These are phyloP conservation scores for Poa annua DNA, from an alignment of 176 grass and related monocot genomes.

Conservation along the genomic window DNA sequence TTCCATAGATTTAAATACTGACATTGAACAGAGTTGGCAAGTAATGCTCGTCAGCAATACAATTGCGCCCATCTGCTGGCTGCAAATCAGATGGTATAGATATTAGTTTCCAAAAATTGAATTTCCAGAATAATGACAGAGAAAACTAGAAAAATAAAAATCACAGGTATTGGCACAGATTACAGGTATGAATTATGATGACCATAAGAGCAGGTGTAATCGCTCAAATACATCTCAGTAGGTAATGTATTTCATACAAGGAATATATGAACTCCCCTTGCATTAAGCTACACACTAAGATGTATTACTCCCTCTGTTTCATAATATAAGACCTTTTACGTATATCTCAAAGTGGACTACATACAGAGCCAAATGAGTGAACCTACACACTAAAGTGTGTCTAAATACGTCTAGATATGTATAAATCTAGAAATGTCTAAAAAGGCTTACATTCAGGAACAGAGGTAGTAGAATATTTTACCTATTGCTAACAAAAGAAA, in stretches of 20 bases:
- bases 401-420: too few relatives aligned
- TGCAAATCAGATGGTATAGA: slow-evolving; percentile 49
- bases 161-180: neutral
- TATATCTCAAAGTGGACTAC: too few relatives aligned
- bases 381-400: too few relatives aligned
- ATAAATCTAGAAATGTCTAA: too few relatives aligned
- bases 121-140: slow-evolving; percentile 1
- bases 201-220: neutral
- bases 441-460: too few relatives aligned
- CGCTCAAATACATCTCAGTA: slow-evolving; percentile 2
- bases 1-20: slow-evolving; percentile 49
- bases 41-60: slow-evolving; percentile 99
- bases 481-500: neutral
- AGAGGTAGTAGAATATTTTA: neutral
- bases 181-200: slow-evolving; percentile 15
- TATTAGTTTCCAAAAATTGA: slow-evolving; percentile 7
- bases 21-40: slow-evolving; percentile 93
- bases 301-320: neutral
- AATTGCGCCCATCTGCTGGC: slow-evolving; percentile 89
- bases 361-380: too few relatives aligned
- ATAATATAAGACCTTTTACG: neutral
- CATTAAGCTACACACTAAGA: neutral
- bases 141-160: slow-evolving; percentile 19
- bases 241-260: neutral
- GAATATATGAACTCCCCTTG: neutral